These are phyloP conservation scores for Yarrowia sp. DNA, from an alignment of 805 yeast species.

Conservation along the genomic window DNA sequence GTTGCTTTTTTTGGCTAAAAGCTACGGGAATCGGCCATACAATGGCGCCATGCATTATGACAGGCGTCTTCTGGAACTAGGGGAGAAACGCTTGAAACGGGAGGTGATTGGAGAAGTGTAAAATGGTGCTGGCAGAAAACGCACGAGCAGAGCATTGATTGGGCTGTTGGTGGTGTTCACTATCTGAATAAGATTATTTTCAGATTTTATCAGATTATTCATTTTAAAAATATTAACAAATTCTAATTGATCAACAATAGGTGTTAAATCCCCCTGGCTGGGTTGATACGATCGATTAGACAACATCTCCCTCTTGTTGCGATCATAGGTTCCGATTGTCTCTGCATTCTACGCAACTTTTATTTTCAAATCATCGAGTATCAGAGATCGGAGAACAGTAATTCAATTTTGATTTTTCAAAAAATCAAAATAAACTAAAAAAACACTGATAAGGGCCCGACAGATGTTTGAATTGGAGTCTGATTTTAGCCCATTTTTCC, in stretches of 20 bases:
- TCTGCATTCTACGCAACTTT: background rate
- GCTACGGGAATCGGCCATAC: conserved; percentile 11
- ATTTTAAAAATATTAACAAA: no score
- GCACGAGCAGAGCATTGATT: background rate
- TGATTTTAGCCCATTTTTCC: background rate
- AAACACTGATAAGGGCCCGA: background rate
- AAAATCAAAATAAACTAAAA: background rate
- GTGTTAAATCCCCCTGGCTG: background rate
- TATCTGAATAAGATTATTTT: no score
- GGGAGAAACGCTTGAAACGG: background rate
- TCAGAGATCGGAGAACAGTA: no score
- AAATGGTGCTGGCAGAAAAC: background rate
- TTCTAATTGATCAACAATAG: background rate
- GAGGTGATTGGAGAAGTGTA: background rate
- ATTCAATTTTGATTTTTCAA: no score
- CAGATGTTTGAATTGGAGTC: no score
- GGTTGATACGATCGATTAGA: background rate
- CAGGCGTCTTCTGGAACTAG: background rate
- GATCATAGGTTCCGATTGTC: background rate
- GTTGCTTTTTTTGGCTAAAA: conserved; percentile 16
- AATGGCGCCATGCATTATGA: conserved; percentile 5
- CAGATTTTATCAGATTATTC: background rate
- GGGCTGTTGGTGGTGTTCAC: no score
- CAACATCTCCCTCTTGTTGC: background rate
- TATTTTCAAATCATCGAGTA: background rate